Evolutionary conservation across 345 rosid genomes (phyloP), one percentile per base, ranked within the genome.

Genomic region (Euphorbia peplus): DNA sequence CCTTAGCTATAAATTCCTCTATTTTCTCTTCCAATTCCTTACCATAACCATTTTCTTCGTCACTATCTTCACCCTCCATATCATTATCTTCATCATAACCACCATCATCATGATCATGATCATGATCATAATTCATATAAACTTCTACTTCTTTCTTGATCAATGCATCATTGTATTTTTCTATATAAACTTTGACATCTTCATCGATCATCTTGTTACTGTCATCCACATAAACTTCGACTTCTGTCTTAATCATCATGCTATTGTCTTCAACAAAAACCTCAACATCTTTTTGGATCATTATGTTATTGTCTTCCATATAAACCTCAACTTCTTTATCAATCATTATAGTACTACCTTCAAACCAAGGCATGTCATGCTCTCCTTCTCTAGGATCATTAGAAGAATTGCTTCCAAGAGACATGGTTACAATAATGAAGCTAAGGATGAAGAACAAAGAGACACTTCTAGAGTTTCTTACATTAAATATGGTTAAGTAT

Each of bases 1-100:
- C 79, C 37, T 68, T 60, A 11, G 68, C 71, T 32, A 79, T 79
- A 64, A 79, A 75, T 11, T 69, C 74, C 30, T 79, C 79, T 42
- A 60, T 61, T 42, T 55, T 75, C 52, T 18, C 50, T 50, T 75
- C 72, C 69, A 75, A 53, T 16, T 79, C 71, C 0, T 16, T 37
- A 8, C 44, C 46, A 24, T 19, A 32, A 9, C 47, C 56, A 39
- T 63, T 76, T 51, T 52, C 78, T 30, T 71, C 60, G 0, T 16
- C n/a, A 37, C 66, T 64, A 21, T 67, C 78, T 14, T 63, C 78
- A 2, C 24, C 67, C 24, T 63, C 57, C 3, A 8, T 21, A 3
- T 48, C 58, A 8, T 28, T 16, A n/a, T 35, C 59, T 30, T 44
- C 28, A 22, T 52, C 53, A 26, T 25, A 44, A 16, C 50, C 50